Conservation (phyloP, 169 alveolate species). For the Theileria luwenshuni region DNA sequence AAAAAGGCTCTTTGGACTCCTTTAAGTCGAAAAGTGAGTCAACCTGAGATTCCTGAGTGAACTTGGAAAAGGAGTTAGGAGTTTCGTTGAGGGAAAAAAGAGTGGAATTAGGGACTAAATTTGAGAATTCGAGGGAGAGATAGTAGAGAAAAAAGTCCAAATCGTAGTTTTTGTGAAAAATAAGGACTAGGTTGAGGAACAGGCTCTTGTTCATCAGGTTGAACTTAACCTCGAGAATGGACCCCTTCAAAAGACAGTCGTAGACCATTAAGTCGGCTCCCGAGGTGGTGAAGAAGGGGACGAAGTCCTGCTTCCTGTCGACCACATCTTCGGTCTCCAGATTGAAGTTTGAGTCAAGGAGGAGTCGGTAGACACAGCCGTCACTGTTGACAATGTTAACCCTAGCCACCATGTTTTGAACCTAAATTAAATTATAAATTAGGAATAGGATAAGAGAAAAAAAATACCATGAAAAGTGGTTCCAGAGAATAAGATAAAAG, state of each 20-base stretch:
- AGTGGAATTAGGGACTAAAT: slow-evolving; percentile 5
- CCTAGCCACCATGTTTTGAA: slow-evolving; percentile 29
- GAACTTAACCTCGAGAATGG: slow-evolving; percentile 12
- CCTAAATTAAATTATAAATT: slow-evolving; percentile 7
- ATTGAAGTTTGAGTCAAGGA: slow-evolving; percentile 4
- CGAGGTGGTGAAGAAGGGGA: slow-evolving; percentile 8
- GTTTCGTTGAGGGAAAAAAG: slow-evolving; percentile 11
- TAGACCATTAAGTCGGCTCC: slow-evolving; percentile 14
- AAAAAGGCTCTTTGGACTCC: neutral
- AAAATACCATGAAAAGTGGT: slow-evolving; percentile 48
- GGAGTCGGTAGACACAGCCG: slow-evolving; percentile 25
- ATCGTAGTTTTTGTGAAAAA: neutral
- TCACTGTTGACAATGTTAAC: slow-evolving; percentile 28
- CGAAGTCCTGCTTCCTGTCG: neutral
- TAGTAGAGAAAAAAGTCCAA: slow-evolving; percentile 1
- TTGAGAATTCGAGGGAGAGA: neutral
- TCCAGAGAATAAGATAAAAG: slow-evolving; percentile 39
- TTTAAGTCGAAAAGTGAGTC: neutral
- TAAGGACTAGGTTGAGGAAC: neutral
- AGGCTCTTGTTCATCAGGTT: slow-evolving; percentile 22
- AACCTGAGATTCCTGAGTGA: neutral
- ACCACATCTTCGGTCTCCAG: neutral
- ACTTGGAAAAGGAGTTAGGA: neutral
- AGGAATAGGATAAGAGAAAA: no score
- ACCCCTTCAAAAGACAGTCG: slow-evolving; percentile 22